Percentiles rank a stretch among this genome's conserved stretches.
Conservation (phyloP, 1,284 basidiomycete genomes). For the Inonotus hispidus region DNA sequence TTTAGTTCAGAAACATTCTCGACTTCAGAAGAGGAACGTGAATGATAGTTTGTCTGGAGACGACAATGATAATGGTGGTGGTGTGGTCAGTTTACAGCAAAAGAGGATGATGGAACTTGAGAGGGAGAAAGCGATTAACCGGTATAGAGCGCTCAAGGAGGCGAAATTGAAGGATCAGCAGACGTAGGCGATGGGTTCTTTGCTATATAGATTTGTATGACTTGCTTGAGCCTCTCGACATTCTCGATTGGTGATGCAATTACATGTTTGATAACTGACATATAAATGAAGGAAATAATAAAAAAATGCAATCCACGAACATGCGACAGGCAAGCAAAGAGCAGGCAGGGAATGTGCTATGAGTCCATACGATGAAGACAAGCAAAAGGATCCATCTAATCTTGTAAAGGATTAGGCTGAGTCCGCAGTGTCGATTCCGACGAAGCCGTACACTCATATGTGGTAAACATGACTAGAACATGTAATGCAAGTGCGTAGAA, state of each 20-base stretch:
- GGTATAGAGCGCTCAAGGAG: conserved; percentile 62
- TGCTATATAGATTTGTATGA: too few species aligned
- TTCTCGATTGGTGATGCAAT: not conserved
- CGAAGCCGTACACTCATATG: conserved; percentile 61
- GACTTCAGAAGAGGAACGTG: conserved; percentile 23
- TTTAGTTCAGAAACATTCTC: not conserved
- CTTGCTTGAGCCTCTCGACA: too few species aligned
- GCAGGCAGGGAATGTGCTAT: not conserved
- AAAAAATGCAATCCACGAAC: not conserved
- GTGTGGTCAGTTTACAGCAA: conserved; percentile 66
- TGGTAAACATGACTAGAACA: conserved; percentile 72
- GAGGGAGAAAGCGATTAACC: conserved; percentile 57
- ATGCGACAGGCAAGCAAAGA: not conserved
- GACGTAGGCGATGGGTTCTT: too few species aligned
- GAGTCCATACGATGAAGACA: not conserved
- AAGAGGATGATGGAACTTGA: conserved; percentile 70
- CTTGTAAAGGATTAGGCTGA: conserved; percentile 3
- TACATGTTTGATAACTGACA: not conserved
- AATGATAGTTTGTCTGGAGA: conserved; percentile 11
- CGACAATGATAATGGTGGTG: conserved; percentile 29
- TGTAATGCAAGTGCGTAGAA: conserved; percentile 78
- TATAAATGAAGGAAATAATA: not conserved
- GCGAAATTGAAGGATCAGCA: conserved; percentile 8
- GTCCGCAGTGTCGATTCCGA: conserved; percentile 35
- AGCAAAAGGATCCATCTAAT: not conserved